Evolutionary conservation across 1,139 yeast genomes (phyloP), one percentile per base, ranked within the genome.

Genomic region (Hyphopichia pseudoburtonii): DNA sequence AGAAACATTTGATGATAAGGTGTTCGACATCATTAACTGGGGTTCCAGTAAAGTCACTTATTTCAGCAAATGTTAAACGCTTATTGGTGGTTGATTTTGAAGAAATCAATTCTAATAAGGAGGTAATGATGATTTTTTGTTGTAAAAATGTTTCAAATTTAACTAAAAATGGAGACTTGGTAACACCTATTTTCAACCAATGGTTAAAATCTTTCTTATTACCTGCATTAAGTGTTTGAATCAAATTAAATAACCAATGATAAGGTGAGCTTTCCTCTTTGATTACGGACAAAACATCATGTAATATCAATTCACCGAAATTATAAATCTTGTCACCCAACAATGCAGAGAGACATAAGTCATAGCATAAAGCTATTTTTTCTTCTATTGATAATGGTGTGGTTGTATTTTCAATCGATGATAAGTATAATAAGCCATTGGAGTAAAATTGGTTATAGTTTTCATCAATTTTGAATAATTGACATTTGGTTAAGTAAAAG

Each of bases 241-340:
- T 70, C 47, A 90, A 67, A 37, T 82, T 76, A 45, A 81, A 78
- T 42, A 94, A 67, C 96, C 97, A 90, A 37, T 68, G 62, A 56
- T 80, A 82, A 36, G 72, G 71, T 39, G 68, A 68, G 23, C 60
- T 62, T 31, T 73, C 61, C 23, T 41, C 37, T 22, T 36, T 39
- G 37, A 86, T 71, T 32, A 75, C 68, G 35, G 72, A 62, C 59
- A 92, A 76, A 38, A 90, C 82, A 35, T 95, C 96, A 59, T 92
- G 97, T 57, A 89, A 79, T 42, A 92, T 76, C 47, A 92, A 77
- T 64, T 94, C 98, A 36, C 98, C 98, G 62, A 92, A 92, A 65
- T 90, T 92, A 70, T 89, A 94, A 49, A 92, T 86, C 56, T 80
- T 82, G 54, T 89, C 96, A 33, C 97, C 98, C 49, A 92, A 71